phyloP scores from a whole-genome alignment of 2,329 filamentous ascomycete genomes.

The Nemania abortiva region DNA sequence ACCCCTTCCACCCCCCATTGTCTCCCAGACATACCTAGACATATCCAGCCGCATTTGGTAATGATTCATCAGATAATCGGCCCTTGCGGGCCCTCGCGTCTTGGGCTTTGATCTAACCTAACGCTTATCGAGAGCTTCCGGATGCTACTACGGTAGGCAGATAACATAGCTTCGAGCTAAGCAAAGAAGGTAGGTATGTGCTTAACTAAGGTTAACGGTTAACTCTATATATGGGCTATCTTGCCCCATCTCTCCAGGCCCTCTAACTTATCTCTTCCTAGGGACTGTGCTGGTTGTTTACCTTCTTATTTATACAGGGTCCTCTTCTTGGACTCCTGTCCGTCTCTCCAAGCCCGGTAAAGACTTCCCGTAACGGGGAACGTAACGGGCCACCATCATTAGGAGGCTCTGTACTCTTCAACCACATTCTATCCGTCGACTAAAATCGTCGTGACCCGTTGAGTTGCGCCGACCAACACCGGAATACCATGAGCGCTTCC shows the following conservation, averaged over 20 bases:
- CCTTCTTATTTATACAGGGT: background rate
- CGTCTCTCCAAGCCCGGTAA: background rate
- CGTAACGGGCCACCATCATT: slow-evolving; percentile 1
- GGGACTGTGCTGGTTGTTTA: background rate
- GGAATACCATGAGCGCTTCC: slow-evolving; percentile 34
- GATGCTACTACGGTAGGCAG: background rate
- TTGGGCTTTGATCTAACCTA: slow-evolving; percentile 17
- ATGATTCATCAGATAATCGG: slow-evolving; percentile 39
- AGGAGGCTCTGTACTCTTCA: background rate
- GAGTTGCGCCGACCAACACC: slow-evolving; percentile 5
- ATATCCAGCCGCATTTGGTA: slow-evolving; percentile 31
- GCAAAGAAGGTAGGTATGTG: slow-evolving; percentile 7
- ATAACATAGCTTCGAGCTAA: slow-evolving; percentile 3
- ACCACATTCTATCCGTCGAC: background rate
- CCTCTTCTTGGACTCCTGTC: slow-evolving; percentile 2
- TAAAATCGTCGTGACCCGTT: slow-evolving; percentile 18
- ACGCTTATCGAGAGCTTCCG: slow-evolving; percentile 33
- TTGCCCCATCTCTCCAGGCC: slow-evolving; percentile 17
- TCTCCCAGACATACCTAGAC: slow-evolving; percentile 17
- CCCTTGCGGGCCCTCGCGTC: slow-evolving; percentile 24
- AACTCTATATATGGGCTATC: slow-evolving; percentile 32
- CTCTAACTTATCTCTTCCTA: slow-evolving; percentile 1
- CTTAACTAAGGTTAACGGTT: background rate
- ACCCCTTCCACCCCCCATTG: slow-evolving; percentile 11
- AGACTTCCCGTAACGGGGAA: slow-evolving; percentile 1